phyloP scores from a whole-genome alignment of 805 yeast genomes.

The Hanseniaspora valbyensis region DNA sequence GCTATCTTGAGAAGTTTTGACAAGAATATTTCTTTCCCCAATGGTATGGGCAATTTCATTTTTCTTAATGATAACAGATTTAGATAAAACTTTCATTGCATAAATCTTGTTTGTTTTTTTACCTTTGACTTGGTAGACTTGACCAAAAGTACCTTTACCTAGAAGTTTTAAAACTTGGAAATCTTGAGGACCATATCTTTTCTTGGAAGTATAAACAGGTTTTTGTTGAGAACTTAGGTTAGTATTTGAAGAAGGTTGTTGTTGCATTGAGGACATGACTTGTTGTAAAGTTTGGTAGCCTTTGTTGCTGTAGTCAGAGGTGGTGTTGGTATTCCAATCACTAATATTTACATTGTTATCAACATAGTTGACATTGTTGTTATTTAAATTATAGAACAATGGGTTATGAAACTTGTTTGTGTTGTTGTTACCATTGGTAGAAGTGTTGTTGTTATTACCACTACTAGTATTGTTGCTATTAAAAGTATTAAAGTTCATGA shows the following conservation, averaged over 20 bases:
- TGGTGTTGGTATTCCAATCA: slow-evolving; percentile 1
- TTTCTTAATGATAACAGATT: slow-evolving; percentile 89
- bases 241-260: neutral
- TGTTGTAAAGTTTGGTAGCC: slow-evolving; percentile 13
- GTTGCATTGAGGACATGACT: slow-evolving; percentile 15
- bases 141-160: slow-evolving; percentile 97
- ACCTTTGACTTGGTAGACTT: slow-evolving; percentile 91
- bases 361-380: slow-evolving; percentile 3
- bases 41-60: slow-evolving; percentile 97
- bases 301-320: slow-evolving; percentile 10
- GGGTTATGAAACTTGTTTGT: slow-evolving; percentile 13
- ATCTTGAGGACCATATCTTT: slow-evolving; percentile 73
- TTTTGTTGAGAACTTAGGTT: neutral
- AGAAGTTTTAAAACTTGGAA: slow-evolving; percentile 81
- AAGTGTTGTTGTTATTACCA: neutral
- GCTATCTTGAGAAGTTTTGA: slow-evolving; percentile 56
- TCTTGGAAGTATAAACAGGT: neutral
- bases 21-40: slow-evolving; percentile 91
- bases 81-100: slow-evolving; percentile 94
- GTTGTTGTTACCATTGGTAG: neutral
- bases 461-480: neutral
- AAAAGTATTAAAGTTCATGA: neutral
- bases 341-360: slow-evolving; percentile 3
- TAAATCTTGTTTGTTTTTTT: slow-evolving; percentile 80
- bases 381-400: slow-evolving; percentile 5